A percentile compares a stretch with the other conserved stretches of the same genome.
phyloP scores from a whole-genome alignment of 768 basidiomycete genomes.

The Russula brevipes region DNA sequence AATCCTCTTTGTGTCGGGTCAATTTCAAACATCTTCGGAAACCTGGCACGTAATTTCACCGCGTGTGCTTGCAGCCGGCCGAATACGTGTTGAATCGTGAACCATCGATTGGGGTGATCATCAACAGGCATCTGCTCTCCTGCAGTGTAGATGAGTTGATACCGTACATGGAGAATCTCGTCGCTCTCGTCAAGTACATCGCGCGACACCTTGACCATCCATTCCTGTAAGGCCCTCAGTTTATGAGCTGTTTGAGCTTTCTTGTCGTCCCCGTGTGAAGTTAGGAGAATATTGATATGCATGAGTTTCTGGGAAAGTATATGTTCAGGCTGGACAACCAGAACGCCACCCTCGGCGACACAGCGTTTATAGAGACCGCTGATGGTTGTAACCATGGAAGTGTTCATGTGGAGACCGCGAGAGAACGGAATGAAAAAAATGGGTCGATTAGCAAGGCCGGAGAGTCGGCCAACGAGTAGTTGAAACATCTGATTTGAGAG shows the following conservation, averaged over 20 bases:
- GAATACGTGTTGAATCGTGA: slow-evolving; percentile 37
- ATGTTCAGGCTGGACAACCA: slow-evolving; percentile 51
- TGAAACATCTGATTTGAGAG: slow-evolving; percentile 46
- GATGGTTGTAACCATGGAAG: too few species aligned
- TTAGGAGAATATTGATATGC: slow-evolving; percentile 35
- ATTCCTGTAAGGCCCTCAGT: not conserved
- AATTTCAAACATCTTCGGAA: not conserved
- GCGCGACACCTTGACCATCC: slow-evolving; percentile 8
- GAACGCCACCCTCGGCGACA: slow-evolving; percentile 36
- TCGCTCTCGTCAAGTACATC: slow-evolving; percentile 22
- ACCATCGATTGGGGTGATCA: slow-evolving; percentile 42
- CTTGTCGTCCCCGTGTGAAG: slow-evolving; percentile 18
- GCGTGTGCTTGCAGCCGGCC: slow-evolving; percentile 30
- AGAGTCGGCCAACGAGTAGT: slow-evolving; percentile 39
- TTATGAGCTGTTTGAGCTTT: not conserved
- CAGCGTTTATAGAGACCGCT: slow-evolving; percentile 37
- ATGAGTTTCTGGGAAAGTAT: slow-evolving; percentile 48
- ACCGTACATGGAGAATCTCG: slow-evolving; percentile 42
- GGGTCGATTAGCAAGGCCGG: slow-evolving; percentile 42
- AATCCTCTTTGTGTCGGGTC: not conserved
- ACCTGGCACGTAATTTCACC: not conserved
- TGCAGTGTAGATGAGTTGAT: slow-evolving; percentile 46
- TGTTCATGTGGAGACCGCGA: slow-evolving; percentile 25
- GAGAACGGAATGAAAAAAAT: slow-evolving; percentile 50
- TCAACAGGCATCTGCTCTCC: slow-evolving; percentile 37